A percentile compares a stretch with the other conserved stretches of the same genome.
phyloP scores from a whole-genome alignment of 2,329 filamentous ascomycete genomes.

The Colletotrichum lupini region DNA sequence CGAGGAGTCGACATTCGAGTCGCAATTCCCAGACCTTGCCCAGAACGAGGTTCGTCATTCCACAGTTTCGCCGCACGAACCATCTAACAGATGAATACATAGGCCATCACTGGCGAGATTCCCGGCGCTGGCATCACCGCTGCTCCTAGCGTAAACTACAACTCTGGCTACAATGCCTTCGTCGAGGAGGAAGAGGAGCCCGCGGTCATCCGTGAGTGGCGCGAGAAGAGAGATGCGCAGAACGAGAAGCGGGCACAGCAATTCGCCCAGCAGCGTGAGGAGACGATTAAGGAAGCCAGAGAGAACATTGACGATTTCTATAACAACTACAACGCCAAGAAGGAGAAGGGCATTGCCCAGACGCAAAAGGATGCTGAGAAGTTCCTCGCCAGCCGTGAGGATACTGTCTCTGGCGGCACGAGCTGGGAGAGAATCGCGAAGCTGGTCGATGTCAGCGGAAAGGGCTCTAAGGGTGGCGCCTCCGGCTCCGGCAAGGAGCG shows the following conservation, averaged over 20 bases:
- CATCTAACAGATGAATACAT: conserved; percentile 24
- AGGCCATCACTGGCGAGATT: conserved; percentile 80
- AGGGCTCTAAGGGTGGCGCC: conserved; percentile 87
- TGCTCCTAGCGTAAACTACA: conserved; percentile 70
- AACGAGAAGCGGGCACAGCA: conserved; percentile 87
- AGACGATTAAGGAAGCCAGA: conserved; percentile 89
- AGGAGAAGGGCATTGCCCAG: conserved; percentile 91
- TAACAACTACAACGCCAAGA: conserved; percentile 98
- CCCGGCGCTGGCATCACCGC: conserved; percentile 84
- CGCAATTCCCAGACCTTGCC: conserved; percentile 86
- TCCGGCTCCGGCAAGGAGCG: conserved; percentile 94
- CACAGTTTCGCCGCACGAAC: not conserved
- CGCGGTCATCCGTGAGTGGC: conserved; percentile 91
- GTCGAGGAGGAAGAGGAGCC: conserved; percentile 79
- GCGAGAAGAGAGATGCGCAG: conserved; percentile 85
- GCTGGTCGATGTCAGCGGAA: conserved; percentile 95
- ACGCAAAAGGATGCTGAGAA: conserved; percentile 93
- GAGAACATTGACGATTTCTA: conserved; percentile 99
- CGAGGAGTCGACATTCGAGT: conserved; percentile 75
- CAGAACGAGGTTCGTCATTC: conserved; percentile 71
- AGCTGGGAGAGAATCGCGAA: conserved; percentile 99
- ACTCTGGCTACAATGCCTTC: conserved; percentile 69
- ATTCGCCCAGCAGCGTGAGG: conserved; percentile 82
- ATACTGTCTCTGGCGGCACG: conserved; percentile 93
- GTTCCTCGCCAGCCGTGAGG: conserved; percentile 88